Percentiles rank a stretch among this genome's conserved stretches.
These are phyloP conservation scores for Guyanaporus albipodus DNA, from an alignment of 768 basidiomycete species.

Conservation along the genomic window DNA sequence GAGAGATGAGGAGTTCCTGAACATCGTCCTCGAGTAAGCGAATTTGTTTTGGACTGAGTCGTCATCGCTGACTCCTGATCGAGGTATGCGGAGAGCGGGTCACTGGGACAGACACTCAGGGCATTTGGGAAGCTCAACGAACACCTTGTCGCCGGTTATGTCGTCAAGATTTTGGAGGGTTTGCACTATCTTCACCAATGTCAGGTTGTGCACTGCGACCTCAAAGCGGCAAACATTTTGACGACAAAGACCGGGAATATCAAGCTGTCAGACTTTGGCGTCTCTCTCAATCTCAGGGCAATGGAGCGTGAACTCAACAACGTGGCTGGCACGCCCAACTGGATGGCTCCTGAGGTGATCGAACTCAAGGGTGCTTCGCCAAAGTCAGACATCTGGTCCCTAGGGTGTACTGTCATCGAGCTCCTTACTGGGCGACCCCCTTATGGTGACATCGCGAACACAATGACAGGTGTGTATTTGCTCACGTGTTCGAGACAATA, in stretches of 20 bases:
- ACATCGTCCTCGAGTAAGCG: constrained; percentile 89
- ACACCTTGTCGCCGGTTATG: constrained; percentile 85
- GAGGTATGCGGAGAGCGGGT: constrained; percentile 96
- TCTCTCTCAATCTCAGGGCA: constrained; percentile 91
- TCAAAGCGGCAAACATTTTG: constrained; percentile 98
- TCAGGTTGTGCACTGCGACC: constrained; percentile 94
- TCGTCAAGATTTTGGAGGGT: constrained; percentile 95
- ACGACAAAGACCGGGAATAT: constrained; percentile 97
- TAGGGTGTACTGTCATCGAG: constrained; percentile 94
- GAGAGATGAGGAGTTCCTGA: constrained; percentile 81
- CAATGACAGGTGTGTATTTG: constrained; percentile 73
- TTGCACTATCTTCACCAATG: constrained; percentile 87
- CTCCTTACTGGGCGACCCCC: constrained; percentile 90
- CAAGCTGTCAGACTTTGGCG: constrained; percentile 96
- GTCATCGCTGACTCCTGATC: constrained; percentile 13
- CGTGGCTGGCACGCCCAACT: constrained; percentile 93
- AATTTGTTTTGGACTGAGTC: not conserved
- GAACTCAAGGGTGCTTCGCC: constrained; percentile 91
- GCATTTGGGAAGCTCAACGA: constrained; percentile 95
- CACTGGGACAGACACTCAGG: constrained; percentile 87
- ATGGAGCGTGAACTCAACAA: constrained; percentile 83
- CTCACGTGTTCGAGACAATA: not conserved
- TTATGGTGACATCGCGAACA: constrained; percentile 84
- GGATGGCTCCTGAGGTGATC: constrained; percentile 99
- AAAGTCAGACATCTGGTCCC: constrained; percentile 93